A percentile compares a stretch with the other conserved stretches of the same genome.
phyloP scores from a whole-genome alignment of 345 rosid species.

The Bretschneidera sinensis region DNA sequence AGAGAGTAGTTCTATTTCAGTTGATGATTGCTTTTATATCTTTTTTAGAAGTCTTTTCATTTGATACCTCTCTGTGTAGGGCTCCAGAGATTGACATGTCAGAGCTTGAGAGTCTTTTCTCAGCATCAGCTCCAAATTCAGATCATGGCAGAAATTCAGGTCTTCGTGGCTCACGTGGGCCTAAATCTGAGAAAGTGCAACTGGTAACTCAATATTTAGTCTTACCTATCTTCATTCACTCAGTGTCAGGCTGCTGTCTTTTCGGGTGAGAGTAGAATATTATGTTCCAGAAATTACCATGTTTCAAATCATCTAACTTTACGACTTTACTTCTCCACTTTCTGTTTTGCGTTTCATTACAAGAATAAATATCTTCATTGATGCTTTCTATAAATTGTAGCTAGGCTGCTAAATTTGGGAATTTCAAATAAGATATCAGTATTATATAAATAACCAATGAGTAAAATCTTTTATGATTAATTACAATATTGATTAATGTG shows the following conservation, averaged over 20 bases:
- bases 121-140: conserved; percentile 57
- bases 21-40: conserved; percentile 12
- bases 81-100: conserved; percentile 96
- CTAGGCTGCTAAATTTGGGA: too few species aligned
- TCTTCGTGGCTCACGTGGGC: conserved; percentile 37
- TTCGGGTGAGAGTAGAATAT: neutral
- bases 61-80: conserved; percentile 31
- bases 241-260: neutral
- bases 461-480: too few species aligned
- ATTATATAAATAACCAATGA: too few species aligned
- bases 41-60: conserved; percentile 9
- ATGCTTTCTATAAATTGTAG: too few species aligned
- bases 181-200: conserved; percentile 85
- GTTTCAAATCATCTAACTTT: neutral
- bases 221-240: conserved; percentile 1
- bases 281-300: neutral
- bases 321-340: neutral
- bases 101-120: conserved; percentile 89
- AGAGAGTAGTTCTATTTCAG: conserved; percentile 11
- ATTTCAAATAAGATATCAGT: too few species aligned
- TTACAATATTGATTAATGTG: too few species aligned
- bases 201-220: conserved; percentile 46
- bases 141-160: conserved; percentile 44
- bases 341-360: too few species aligned
- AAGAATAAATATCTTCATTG: neutral